These are phyloP conservation scores for Flaveria sonorensis DNA, from an alignment of 129 eudicot genomes.

Conservation along the genomic window DNA sequence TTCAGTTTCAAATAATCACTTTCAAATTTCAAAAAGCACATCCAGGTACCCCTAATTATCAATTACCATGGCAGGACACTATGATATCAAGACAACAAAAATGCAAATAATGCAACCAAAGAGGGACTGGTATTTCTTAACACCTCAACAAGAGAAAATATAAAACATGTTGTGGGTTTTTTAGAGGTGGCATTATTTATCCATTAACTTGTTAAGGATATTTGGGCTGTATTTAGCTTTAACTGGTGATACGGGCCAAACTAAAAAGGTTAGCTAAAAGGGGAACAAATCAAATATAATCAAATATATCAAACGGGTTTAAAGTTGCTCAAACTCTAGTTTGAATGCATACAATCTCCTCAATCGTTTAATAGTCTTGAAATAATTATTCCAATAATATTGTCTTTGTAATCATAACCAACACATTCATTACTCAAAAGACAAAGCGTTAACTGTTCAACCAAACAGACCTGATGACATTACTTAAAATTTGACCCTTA, in stretches of 20 bases:
- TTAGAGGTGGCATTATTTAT: neutral
- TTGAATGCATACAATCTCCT: neutral
- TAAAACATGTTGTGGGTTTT: neutral
- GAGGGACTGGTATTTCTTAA: neutral
- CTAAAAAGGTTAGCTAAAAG: neutral
- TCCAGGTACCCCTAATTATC: neutral
- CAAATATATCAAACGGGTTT: neutral
- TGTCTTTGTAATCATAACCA: neutral
- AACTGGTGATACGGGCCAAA: neutral
- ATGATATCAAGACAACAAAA: neutral
- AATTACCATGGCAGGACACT: neutral
- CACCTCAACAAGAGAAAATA: conserved; percentile 18
- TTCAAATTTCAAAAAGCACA: neutral
- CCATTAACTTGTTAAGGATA: neutral
- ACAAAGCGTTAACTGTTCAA: neutral
- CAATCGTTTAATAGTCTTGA: neutral
- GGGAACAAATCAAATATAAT: neutral
- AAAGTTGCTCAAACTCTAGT: neutral
- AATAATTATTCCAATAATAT: neutral
- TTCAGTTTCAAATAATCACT: neutral
- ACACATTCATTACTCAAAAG: neutral
- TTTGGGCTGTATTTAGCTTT: neutral
- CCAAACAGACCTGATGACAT: neutral
- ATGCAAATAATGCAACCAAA: conserved; percentile 5
- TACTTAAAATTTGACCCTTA: neutral